These are phyloP conservation scores for Cephalotrichum gorgonifer DNA, from an alignment of 2,329 filamentous ascomycete species.

Conservation along the genomic window DNA sequence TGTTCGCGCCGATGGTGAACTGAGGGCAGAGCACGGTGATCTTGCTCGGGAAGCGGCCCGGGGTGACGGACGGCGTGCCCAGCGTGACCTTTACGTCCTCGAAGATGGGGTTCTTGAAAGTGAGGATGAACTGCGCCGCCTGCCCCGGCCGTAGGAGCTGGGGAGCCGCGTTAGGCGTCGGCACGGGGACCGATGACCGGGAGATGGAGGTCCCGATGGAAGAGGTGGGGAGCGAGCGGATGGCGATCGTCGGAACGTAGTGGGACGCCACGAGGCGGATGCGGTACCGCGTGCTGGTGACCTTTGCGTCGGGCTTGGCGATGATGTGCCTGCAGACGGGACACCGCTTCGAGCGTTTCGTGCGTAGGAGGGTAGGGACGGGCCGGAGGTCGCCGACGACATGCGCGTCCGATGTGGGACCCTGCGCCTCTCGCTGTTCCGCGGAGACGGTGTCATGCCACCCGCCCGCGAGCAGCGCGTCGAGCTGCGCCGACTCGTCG, in stretches of 20 bases:
- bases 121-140: slow-evolving; percentile 72
- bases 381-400: slow-evolving; percentile 72
- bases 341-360: slow-evolving; percentile 90
- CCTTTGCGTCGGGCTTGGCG: slow-evolving; percentile 85
- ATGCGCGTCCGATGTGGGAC: slow-evolving; percentile 31
- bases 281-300: slow-evolving; percentile 79
- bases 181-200: slow-evolving; percentile 16
- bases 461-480: slow-evolving; percentile 45
- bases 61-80: slow-evolving; percentile 71
- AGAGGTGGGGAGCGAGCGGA: slow-evolving; percentile 47
- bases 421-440: slow-evolving; percentile 37
- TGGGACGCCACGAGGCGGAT: slow-evolving; percentile 82
- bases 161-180: slow-evolving; percentile 12
- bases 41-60: slow-evolving; percentile 63
- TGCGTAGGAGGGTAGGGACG: slow-evolving; percentile 71
- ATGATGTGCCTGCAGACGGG: slow-evolving; percentile 89
- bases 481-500: slow-evolving; percentile 52
- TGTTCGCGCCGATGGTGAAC: slow-evolving; percentile 90
- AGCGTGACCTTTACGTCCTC: slow-evolving; percentile 80
- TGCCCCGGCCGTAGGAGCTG: slow-evolving; percentile 42
- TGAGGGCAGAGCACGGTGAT: slow-evolving; percentile 91
- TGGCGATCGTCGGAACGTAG: slow-evolving; percentile 74
- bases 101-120: slow-evolving; percentile 89
- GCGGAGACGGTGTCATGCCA: slow-evolving; percentile 51
- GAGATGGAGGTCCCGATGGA: slow-evolving; percentile 5